Evolutionary conservation across 805 yeast genomes (phyloP).

Genomic region (Suhomyces vadensis): DNA sequence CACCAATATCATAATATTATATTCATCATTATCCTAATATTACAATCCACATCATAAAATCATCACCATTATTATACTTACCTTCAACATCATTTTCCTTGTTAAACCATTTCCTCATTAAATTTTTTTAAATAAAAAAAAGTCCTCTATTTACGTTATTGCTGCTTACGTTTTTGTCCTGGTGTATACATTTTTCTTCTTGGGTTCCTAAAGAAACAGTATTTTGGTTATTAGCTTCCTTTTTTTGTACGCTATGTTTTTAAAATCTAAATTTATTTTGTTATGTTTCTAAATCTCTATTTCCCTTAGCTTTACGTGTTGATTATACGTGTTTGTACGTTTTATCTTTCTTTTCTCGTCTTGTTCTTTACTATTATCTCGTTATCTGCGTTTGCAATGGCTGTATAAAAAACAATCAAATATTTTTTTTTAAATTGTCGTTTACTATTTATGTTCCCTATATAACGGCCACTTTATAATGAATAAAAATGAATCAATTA

Average conservation of each 20-base stretch:
- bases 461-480: too few relatives aligned
- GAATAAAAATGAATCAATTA: too few relatives aligned
- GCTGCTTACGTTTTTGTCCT: neutral
- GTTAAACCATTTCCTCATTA: too few relatives aligned
- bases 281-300: neutral
- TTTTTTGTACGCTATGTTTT: neutral
- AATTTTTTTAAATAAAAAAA: neutral
- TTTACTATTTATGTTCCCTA: too few relatives aligned
- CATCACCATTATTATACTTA: too few relatives aligned
- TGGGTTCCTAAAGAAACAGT: slow-evolving; percentile 4
- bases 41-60: too few relatives aligned
- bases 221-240: slow-evolving; percentile 1
- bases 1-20: too few relatives aligned
- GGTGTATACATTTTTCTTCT: slow-evolving; percentile 4
- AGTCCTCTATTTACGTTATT: neutral
- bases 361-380: neutral
- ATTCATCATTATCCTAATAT: too few relatives aligned
- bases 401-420: neutral
- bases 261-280: neutral
- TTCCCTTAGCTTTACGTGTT: too few relatives aligned
- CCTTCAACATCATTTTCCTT: too few relatives aligned
- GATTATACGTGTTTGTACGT: neutral
- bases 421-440: too few relatives aligned
- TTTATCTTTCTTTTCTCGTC: slow-evolving; percentile 2
- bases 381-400: neutral